Evolutionary conservation across 2,329 filamentous ascomycete genomes (phyloP).

Genomic region (Aspergillus intermedius): DNA sequence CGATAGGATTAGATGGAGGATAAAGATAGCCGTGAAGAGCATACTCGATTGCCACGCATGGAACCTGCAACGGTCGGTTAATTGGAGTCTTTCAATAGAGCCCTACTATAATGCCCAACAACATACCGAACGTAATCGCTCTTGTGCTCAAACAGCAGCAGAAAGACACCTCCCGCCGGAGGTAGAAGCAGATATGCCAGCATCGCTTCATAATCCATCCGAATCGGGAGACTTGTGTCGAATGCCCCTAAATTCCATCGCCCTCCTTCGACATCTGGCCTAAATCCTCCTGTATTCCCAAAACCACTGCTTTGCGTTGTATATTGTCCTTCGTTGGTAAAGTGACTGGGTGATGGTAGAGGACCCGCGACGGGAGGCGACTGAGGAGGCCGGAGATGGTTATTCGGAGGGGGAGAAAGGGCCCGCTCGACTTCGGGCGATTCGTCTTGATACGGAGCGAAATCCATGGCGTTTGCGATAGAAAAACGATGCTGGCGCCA

Average conservation of each 20-base stretch:
- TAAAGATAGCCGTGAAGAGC: slow-evolving; percentile 64
- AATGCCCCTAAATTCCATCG: slow-evolving; percentile 69
- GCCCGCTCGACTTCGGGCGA: slow-evolving; percentile 78
- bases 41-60: slow-evolving; percentile 93
- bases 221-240: slow-evolving; percentile 79
- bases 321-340: slow-evolving; percentile 26
- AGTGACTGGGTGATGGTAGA: slow-evolving; percentile 35
- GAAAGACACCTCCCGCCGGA: slow-evolving; percentile 74
- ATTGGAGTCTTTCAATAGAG: not conserved
- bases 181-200: slow-evolving; percentile 81
- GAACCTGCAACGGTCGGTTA: slow-evolving; percentile 52
- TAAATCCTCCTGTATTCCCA: slow-evolving; percentile 33
- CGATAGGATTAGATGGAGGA: slow-evolving; percentile 77
- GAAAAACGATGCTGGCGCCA: not conserved
- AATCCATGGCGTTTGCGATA: slow-evolving; percentile 60
- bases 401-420: slow-evolving; percentile 61
- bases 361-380: slow-evolving; percentile 40
- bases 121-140: slow-evolving; percentile 88
- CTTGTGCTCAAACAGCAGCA: slow-evolving; percentile 84
- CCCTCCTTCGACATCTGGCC: slow-evolving; percentile 40
- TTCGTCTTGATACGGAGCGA: slow-evolving; percentile 92
- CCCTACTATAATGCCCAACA: not conserved
- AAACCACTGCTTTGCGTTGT: slow-evolving; percentile 22
- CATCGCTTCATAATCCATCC: slow-evolving; percentile 84
- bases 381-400: slow-evolving; percentile 47